A percentile compares a stretch with the other conserved stretches of the same genome.
These are phyloP conservation scores for Arthroderma sp. DNA, from an alignment of 2,329 filamentous ascomycete species.

Conservation along the genomic window DNA sequence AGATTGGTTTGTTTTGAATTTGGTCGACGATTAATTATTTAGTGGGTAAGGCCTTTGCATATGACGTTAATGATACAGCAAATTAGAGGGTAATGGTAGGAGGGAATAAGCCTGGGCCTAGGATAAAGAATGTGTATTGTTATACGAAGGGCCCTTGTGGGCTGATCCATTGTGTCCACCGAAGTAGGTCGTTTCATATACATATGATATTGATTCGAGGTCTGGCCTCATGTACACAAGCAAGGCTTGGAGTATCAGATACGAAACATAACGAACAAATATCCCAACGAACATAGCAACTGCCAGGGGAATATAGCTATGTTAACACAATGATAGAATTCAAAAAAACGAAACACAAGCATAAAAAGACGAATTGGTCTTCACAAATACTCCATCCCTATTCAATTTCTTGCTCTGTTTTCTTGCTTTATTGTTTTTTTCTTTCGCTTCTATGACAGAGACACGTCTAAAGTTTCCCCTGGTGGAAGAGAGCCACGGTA, in stretches of 20 bases:
- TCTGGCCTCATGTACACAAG: background rate
- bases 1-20: conserved; percentile 10
- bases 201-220: background rate
- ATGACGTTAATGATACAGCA: background rate
- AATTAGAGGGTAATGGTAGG: background rate
- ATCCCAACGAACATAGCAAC: background rate
- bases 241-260: background rate
- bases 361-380: background rate
- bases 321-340: background rate
- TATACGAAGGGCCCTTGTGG: too few species aligned
- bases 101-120: too few species aligned
- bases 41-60: background rate
- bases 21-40: background rate
- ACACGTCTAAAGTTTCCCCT: conserved; percentile 12
- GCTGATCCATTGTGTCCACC: background rate
- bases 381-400: background rate
- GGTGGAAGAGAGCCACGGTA: conserved; percentile 35
- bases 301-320: background rate
- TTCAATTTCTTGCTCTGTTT: background rate
- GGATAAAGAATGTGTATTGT: too few species aligned
- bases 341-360: background rate
- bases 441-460: background rate
- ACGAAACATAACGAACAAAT: background rate
- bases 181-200: background rate
- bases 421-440: background rate